Evolutionary conservation across 176 grass and related monocot species (phyloP), one percentile per base, ranked within the genome.

Genomic region (Stipa capillata): DNA sequence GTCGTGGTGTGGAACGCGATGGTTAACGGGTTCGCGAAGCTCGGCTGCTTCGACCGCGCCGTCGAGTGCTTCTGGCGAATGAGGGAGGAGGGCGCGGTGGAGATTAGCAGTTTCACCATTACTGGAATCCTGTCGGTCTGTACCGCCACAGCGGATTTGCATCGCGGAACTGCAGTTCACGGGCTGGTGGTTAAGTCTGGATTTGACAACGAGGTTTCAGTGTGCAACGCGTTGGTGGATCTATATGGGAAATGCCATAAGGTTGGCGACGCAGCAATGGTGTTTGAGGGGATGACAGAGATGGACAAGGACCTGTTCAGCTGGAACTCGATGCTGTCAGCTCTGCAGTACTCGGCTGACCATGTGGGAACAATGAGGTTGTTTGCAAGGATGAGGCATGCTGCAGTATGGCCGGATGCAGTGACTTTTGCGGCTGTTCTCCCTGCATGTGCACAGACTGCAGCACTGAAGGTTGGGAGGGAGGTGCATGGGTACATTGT

Each of bases 301-400:
- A 7, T 5, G 15, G 85, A 84, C 16, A 84, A 77, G 75, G 88
- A 94, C 57, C 34, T 84, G 14, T 86, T 88, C 64, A 88, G 85
- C 42, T 94, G 91, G 91, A 94, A 94, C 57, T 94, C 91, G n/a
- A 86, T 94, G 85, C 45, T 91, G 10, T 94, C 83, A 1, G 85
- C 88, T 0, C 45, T 83, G 64, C 79, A 90, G 2, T 94, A 86
- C 85, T 94, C 88, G 0, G 91, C 85, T 50, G 75, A 91, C 28
- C 69, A 91, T 8, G 40, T 23, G 13, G 85, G 64, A 21, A 65
- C 75, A 12, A 69, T 91, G 74, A 51, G 65, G 50, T 52, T 91
- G 2, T 88, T 94, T 59, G 42, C 24, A 0, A 61, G 70, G 65
- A 94, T 94, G 88, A 85, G 88, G 21, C 32, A 6, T 18, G 17